Evolutionary conservation across 768 basidiomycete genomes (phyloP).

Genomic region (Hemileccinum rubropunctum): DNA sequence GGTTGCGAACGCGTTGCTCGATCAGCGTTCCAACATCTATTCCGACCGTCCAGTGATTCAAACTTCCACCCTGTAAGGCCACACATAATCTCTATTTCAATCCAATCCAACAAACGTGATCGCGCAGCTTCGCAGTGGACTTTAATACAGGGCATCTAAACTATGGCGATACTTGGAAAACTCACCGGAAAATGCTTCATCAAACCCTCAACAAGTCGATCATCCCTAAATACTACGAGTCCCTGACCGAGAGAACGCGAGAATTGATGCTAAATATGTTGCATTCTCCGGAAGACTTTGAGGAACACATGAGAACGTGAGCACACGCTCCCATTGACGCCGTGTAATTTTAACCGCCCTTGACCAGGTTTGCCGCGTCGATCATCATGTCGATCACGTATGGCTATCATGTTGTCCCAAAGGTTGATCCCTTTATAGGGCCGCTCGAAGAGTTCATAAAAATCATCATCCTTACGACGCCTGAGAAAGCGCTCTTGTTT

Average conservation of each 20-base stretch:
- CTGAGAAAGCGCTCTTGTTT: conserved; percentile 19
- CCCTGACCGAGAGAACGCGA: conserved; percentile 5
- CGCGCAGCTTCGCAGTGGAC: conserved; percentile 21
- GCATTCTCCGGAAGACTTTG: conserved; percentile 15
- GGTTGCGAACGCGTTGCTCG: conserved; percentile 20
- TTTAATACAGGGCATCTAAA: conserved; percentile 21
- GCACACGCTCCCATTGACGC: conserved; percentile 5
- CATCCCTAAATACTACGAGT: conserved; percentile 10
- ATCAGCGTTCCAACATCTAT: conserved; percentile 25
- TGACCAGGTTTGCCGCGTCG: conserved; percentile 18
- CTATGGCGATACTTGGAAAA: conserved; percentile 16
- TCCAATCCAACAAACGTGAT: background rate
- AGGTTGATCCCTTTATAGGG: conserved; percentile 18
- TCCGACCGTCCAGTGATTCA: conserved; percentile 17
- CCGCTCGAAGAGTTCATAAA: conserved; percentile 12
- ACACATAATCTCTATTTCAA: background rate
- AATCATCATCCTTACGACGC: conserved; percentile 11
- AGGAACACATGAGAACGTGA: conserved; percentile 15
- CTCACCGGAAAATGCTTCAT: conserved; percentile 18
- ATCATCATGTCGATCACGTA: conserved; percentile 20
- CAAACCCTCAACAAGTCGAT: conserved; percentile 10
- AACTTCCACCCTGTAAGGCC: conserved; percentile 4
- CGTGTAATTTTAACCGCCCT: background rate
- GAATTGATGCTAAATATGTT: conserved; percentile 10
- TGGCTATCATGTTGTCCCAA: conserved; percentile 16